Conservation (phyloP, 495 filamentous ascomycete genomes). For the Neurospora sp. region DNA sequence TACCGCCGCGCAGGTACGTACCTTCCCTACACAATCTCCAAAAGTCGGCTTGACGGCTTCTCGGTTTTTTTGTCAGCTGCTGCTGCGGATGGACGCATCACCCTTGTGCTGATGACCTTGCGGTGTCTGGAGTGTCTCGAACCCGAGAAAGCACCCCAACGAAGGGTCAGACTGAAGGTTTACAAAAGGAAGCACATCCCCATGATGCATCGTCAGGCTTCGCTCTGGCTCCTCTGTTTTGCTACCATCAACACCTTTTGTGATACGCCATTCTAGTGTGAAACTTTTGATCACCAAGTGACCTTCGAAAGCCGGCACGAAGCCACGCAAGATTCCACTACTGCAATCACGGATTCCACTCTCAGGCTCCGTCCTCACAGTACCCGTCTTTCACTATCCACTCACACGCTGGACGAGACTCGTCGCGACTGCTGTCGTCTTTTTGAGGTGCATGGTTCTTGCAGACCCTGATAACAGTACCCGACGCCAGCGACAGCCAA, state of each 20-base stretch:
- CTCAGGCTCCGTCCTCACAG: background rate
- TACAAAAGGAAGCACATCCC: constrained; percentile 15
- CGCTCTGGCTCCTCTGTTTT: background rate
- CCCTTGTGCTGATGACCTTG: constrained; percentile 18
- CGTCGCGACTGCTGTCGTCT: background rate
- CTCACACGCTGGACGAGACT: background rate
- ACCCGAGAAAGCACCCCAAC: constrained; percentile 17
- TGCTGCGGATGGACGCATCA: constrained; percentile 23
- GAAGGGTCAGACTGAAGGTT: constrained; percentile 13
- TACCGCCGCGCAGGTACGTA: background rate
- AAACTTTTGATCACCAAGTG: background rate
- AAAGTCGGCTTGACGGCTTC: constrained; percentile 6
- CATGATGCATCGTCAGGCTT: background rate
- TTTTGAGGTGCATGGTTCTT: background rate
- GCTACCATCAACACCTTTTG: background rate
- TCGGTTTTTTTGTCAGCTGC: constrained; percentile 24
- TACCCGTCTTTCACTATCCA: background rate
- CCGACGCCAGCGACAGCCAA: background rate
- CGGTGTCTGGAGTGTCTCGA: constrained; percentile 13
- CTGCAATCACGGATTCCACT: background rate
- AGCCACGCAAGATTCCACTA: background rate
- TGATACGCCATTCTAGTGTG: background rate
- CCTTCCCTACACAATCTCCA: background rate
- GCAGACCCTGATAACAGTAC: background rate
- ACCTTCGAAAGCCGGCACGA: background rate